Percentiles rank a stretch among this genome's conserved stretches.
phyloP scores from a whole-genome alignment of 305 asterid species.

The Stenogyne calaminthoides region DNA sequence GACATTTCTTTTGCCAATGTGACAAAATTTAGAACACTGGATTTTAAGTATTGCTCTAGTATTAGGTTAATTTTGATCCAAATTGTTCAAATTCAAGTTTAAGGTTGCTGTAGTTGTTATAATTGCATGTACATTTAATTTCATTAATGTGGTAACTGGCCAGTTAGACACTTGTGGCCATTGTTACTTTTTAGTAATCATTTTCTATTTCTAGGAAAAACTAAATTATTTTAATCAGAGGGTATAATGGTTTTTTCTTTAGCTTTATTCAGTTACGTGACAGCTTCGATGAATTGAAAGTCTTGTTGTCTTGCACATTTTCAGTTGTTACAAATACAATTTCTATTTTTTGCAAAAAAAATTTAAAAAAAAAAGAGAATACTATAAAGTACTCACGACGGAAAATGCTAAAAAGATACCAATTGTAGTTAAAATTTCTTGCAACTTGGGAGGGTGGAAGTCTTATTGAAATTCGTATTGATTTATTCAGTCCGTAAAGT shows the following conservation, averaged over 20 bases:
- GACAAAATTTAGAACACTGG: too few relatives aligned
- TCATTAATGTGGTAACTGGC: too few relatives aligned
- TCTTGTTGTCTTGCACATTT: not conserved
- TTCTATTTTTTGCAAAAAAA: not conserved
- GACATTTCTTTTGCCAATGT: too few relatives aligned
- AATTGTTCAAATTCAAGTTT: not conserved
- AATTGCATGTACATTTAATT: not conserved
- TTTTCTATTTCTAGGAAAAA: not conserved
- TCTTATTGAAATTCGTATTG: not conserved
- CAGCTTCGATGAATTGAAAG: not conserved
- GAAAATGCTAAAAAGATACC: not conserved
- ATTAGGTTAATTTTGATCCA: too few relatives aligned
- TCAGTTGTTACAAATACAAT: not conserved
- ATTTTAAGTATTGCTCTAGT: too few relatives aligned
- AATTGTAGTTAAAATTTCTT: not conserved
- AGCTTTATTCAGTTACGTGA: not conserved
- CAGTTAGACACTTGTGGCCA: too few relatives aligned
- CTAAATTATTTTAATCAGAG: too few relatives aligned
- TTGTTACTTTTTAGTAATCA: too few relatives aligned
- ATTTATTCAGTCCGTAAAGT: not conserved
- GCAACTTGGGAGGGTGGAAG: not conserved
- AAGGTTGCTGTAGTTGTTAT: not conserved
- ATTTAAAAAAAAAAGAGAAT: not conserved
- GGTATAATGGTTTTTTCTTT: not conserved
- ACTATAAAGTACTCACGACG: not conserved